phyloP scores from a whole-genome alignment of 768 basidiomycete species.

The Lactarius sp. region DNA sequence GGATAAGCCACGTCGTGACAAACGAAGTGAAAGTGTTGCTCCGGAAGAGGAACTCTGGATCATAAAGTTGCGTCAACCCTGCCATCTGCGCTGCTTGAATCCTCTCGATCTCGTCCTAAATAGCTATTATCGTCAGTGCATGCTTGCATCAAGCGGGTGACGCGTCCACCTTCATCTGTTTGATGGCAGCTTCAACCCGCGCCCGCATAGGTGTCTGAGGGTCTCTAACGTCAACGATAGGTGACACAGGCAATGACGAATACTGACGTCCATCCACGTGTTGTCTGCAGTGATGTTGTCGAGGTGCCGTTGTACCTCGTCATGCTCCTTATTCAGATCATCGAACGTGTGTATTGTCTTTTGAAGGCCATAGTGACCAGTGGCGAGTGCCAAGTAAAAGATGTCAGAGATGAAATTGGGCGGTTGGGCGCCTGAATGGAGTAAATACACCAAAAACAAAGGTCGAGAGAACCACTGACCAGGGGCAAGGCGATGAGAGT shows the following conservation, averaged over 20 bases:
- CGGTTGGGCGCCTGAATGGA: slow-evolving; percentile 38
- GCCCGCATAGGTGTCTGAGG: slow-evolving; percentile 63
- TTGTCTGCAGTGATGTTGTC: slow-evolving; percentile 71
- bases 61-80: slow-evolving; percentile 79
- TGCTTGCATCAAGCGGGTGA: neutral
- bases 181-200: slow-evolving; percentile 73
- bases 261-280: slow-evolving; percentile 76
- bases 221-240: slow-evolving; percentile 4
- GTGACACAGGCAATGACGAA: neutral
- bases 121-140: neutral
- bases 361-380: slow-evolving; percentile 85
- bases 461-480: slow-evolving; percentile 34
- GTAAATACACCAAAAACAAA: slow-evolving; percentile 27
- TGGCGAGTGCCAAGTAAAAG: slow-evolving; percentile 83
- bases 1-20: slow-evolving; percentile 89
- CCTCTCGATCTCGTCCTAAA: slow-evolving; percentile 64
- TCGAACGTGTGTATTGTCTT: slow-evolving; percentile 74
- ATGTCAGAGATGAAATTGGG: slow-evolving; percentile 95
- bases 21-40: slow-evolving; percentile 84
- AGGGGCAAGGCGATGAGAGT: slow-evolving; percentile 41
- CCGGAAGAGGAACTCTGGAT: slow-evolving; percentile 77
- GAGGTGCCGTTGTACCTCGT: slow-evolving; percentile 71
- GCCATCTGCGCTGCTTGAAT: slow-evolving; percentile 70
- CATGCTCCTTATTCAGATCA: slow-evolving; percentile 66
- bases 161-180: slow-evolving; percentile 51